Evolutionary conservation across 1,139 yeast species (phyloP), one percentile per base, ranked within the genome.

Genomic region (Nakaseomyces sp.): DNA sequence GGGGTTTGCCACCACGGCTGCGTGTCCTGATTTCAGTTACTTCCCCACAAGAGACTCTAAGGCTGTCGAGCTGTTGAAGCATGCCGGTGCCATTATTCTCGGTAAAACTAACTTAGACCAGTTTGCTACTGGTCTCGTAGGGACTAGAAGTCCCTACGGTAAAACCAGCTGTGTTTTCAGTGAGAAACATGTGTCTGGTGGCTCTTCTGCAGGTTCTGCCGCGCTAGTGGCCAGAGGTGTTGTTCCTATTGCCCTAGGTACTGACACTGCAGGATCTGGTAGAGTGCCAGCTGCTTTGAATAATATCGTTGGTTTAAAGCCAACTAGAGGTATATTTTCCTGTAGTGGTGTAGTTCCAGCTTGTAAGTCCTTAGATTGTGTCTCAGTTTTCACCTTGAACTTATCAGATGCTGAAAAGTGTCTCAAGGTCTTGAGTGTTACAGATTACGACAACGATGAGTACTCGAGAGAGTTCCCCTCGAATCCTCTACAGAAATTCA

Each of bases 251-350:
- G 73, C 96, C 2, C 71, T 91, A 54, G 97, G 97, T 41, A 89
- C 97, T 6, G 98, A 91, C 61, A 91, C 98, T 37, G 97, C 97
- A n/a, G 98, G 98, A 19, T 85, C 95, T 10, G 96, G 96, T 40
- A 75, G 97, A 58, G 97, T 91, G 25, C 98, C 98, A 20, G 97
- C 97, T n/a, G 91, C 88, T 19, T 72, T 89, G 54, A 91, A 91
- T 71, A 89, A 89, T 63, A 66, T 91, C 55, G 74, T 91, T 51
- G 97, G 97, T 12, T 73, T 91, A 49, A 91, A 91, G 63, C 97
- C 98, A 28, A 81, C 96, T 2, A 79, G 80, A 50, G 98, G 97
- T 37, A 78, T 79, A 1, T 79, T 89, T 54, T 83, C 95, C 9
- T 79, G 93, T 48, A 64, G 71, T 8, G 97, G 97, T 45, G 95